Percentiles rank a stretch among this genome's conserved stretches.
Evolutionary conservation across 805 yeast genomes (phyloP).

Genomic region (Wickerhamiella parazyma): DNA sequence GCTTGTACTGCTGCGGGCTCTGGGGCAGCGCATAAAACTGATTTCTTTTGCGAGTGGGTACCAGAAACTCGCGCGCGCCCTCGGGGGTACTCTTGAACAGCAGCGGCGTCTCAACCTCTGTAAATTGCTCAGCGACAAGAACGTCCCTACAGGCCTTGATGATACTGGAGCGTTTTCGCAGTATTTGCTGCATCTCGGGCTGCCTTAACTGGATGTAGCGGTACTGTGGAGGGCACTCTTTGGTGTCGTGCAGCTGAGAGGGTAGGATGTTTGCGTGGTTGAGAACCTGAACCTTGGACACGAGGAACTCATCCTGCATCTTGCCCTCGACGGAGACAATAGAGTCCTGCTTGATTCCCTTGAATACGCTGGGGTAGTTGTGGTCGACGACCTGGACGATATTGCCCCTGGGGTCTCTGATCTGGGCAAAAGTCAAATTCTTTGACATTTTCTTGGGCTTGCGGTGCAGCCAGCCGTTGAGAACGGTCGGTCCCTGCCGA

Average conservation of each 20-base stretch:
- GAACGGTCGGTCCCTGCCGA: conserved; percentile 17
- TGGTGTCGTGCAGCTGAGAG: conserved; percentile 46
- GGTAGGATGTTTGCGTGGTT: conserved; percentile 54
- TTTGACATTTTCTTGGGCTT: conserved; percentile 61
- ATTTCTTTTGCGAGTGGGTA: conserved; percentile 60
- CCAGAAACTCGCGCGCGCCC: conserved; percentile 92
- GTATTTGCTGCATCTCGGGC: conserved; percentile 20
- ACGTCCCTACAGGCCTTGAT: conserved; percentile 27
- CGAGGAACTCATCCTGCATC: conserved; percentile 37
- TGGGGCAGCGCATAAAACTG: conserved; percentile 86
- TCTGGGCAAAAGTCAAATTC: conserved; percentile 50
- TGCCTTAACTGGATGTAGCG: conserved; percentile 69
- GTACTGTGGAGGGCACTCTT: conserved; percentile 62
- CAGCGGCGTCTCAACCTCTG: conserved; percentile 85
- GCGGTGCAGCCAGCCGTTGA: conserved; percentile 75
- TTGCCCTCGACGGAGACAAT: conserved; percentile 53
- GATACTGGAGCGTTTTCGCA: conserved; percentile 26
- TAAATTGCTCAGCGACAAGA: conserved; percentile 36
- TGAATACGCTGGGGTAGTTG: conserved; percentile 30
- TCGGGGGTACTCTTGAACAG: conserved; percentile 94
- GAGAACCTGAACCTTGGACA: conserved; percentile 39
- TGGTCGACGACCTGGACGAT: conserved; percentile 42
- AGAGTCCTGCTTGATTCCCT: conserved; percentile 55
- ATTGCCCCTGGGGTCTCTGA: conserved; percentile 65
- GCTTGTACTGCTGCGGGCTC: conserved; percentile 96